Evolutionary conservation across 2,329 filamentous ascomycete species (phyloP).

Genomic region (Alternaria gaisen): DNA sequence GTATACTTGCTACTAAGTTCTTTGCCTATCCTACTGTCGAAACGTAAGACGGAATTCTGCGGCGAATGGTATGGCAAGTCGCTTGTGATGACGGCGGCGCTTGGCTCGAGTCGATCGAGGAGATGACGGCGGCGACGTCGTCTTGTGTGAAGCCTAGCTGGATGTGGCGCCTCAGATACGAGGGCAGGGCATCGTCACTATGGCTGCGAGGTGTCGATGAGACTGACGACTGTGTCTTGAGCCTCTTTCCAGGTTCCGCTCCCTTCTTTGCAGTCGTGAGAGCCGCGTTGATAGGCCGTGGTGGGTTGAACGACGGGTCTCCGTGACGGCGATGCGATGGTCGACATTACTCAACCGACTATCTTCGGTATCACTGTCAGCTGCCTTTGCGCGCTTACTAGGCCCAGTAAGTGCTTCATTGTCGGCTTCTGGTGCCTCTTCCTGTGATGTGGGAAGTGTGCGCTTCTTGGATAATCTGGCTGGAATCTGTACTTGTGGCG

Average conservation of each 20-base stretch:
- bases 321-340: too few species aligned
- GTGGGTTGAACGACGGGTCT: too few species aligned
- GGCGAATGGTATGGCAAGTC: too few species aligned
- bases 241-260: too few species aligned
- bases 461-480: constrained; percentile 24
- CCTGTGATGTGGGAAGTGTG: constrained; percentile 6
- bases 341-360: constrained; percentile 19
- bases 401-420: constrained; percentile 7
- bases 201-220: not conserved
- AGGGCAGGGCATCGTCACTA: constrained; percentile 19
- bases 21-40: too few species aligned
- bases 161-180: constrained; percentile 33
- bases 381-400: constrained; percentile 30
- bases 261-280: too few species aligned
- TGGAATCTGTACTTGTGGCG: constrained; percentile 19
- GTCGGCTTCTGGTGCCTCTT: constrained; percentile 3
- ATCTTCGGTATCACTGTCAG: constrained; percentile 16
- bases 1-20: too few species aligned
- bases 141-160: constrained; percentile 37
- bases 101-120: constrained; percentile 44
- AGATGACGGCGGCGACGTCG: constrained; percentile 39
- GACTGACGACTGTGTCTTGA: too few species aligned
- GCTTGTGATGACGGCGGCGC: too few species aligned
- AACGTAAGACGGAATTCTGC: too few species aligned
- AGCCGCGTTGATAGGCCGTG: too few species aligned